phyloP scores from a whole-genome alignment of 179 eudicot species.

The Vitellaria paradoxa region DNA sequence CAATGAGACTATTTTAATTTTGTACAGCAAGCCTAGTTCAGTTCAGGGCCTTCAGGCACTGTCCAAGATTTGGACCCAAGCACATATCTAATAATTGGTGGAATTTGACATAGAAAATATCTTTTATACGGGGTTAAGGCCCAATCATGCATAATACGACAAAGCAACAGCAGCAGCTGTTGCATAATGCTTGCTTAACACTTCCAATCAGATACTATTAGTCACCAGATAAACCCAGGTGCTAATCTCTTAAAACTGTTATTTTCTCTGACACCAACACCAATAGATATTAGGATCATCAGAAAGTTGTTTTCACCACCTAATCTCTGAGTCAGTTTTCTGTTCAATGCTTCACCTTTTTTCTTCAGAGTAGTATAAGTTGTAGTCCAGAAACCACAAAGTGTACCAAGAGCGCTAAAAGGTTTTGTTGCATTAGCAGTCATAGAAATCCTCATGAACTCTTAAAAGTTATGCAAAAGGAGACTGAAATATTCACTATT shows the following conservation, averaged over 20 bases:
- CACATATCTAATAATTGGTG: neutral
- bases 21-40: neutral
- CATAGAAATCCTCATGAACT: neutral
- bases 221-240: neutral
- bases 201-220: neutral
- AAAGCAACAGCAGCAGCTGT: neutral
- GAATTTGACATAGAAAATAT: neutral
- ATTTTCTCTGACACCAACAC: neutral
- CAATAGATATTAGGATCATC: neutral
- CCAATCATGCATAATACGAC: neutral
- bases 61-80: neutral
- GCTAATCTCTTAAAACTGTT: neutral
- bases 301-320: neutral
- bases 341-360: neutral
- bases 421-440: neutral
- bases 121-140: neutral
- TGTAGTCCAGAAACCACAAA: neutral
- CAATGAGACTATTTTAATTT: neutral
- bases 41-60: neutral
- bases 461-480: neutral
- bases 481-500: neutral
- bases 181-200: neutral
- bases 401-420: neutral
- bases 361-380: neutral
- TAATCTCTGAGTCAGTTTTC: neutral